Evolutionary conservation across 257 asterid species (phyloP), one percentile per base, ranked within the genome.

Genomic region (Perilla frutescens): DNA sequence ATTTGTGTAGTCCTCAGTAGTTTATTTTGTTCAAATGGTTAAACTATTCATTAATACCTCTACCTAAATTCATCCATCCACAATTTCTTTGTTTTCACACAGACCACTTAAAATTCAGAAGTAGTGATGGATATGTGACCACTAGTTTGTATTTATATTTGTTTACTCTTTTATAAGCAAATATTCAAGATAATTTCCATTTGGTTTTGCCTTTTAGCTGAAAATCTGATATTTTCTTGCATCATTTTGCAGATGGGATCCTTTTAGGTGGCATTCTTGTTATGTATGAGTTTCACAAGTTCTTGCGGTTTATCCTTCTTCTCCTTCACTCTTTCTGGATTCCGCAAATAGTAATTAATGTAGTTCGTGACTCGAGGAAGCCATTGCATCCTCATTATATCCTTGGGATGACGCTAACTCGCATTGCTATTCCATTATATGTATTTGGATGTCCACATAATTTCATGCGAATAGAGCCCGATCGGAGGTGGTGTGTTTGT

Each of bases 311-410:
- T 48, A 86, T 95, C 72, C 93, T 95, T 64, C 90, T 95, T 81
- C 88, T 95, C 12, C 82, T 92, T 44, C 96, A 95, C 85, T 90
- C 99, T 26, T 92, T 90, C 76, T 95, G 99, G 99, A 83, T 95
- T 57, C 98, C 98, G 5, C 99, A 95, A 85, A 87, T 95, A 80
- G 73, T 84, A 72, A 87, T 87, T 47, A 95, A 92, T 34, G 84
- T 92, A 39, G 79, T 86, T 45, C 93, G 97, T 8, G 98, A 95
- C 86, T 90, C 90, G 64, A 95, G 98, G 77, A 95, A 95, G 73
- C 96, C 99, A 6, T 63, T 95, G 82, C 98, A 95, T 79, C 98
- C 97, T 80, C 97, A 91, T 81, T 95, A 90, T 66, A 87, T 95
- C 62, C 62, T 94, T 15, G 99, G 99, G 79, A 95, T 95, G 87